Evolutionary conservation across 208 protist genomes (phyloP).

Genomic region (Wallacemonas sp.): DNA sequence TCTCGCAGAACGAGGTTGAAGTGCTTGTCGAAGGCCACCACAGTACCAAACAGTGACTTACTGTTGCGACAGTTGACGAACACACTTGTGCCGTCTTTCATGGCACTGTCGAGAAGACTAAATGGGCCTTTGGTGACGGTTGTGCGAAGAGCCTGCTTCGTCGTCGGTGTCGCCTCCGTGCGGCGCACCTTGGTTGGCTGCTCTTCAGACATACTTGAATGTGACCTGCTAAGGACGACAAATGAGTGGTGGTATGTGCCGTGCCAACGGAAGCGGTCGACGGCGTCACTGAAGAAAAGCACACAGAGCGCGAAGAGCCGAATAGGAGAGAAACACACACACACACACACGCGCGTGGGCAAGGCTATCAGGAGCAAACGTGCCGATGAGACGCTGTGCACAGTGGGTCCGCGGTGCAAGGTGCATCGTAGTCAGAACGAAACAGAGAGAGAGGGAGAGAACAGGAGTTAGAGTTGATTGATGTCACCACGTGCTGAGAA

Average conservation of each 20-base stretch:
- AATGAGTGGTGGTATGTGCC: too few relatives aligned
- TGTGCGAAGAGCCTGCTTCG: slow-evolving; percentile 59
- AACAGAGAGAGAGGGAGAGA: slow-evolving; percentile 9
- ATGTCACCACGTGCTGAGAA: too few relatives aligned
- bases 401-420: too few relatives aligned
- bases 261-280: too few relatives aligned
- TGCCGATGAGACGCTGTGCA: too few relatives aligned
- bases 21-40: slow-evolving; percentile 99
- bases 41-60: slow-evolving; percentile 97
- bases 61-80: slow-evolving; percentile 99
- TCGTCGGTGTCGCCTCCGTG: slow-evolving; percentile 25
- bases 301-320: too few relatives aligned
- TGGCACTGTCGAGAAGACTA: slow-evolving; percentile 73
- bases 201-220: slow-evolving; percentile 26
- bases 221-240: not conserved
- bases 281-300: too few relatives aligned
- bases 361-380: too few relatives aligned
- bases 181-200: slow-evolving; percentile 30
- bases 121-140: slow-evolving; percentile 73
- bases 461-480: too few relatives aligned
- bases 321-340: too few relatives aligned
- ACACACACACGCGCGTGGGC: too few relatives aligned
- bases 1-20: slow-evolving; percentile 99
- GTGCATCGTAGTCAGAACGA: too few relatives aligned
- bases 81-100: slow-evolving; percentile 88